Evolutionary conservation across 2,329 filamentous ascomycete species (phyloP).

Genomic region (Botrytis galanthina): DNA sequence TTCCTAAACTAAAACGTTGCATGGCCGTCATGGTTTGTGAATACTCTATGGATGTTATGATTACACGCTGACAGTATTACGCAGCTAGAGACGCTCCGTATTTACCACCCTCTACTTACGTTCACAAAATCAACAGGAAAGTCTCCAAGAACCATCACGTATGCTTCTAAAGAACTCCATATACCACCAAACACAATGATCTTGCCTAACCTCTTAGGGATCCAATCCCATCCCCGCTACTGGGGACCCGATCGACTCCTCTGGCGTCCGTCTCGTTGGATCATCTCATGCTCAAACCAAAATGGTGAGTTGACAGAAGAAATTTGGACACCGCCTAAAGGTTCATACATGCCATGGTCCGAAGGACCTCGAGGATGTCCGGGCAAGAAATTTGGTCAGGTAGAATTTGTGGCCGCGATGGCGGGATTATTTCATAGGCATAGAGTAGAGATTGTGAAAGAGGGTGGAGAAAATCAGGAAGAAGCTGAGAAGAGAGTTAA

Average conservation of each 20-base stretch:
- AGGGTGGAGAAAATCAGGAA: background rate
- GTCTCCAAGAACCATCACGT: background rate
- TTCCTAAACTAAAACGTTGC: background rate
- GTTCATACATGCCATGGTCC: background rate
- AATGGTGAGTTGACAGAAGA: background rate
- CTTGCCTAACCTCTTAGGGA: background rate
- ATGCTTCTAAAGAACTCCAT: background rate
- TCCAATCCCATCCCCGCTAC: background rate
- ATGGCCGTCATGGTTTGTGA: background rate
- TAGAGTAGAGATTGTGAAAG: background rate
- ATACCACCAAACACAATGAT: background rate
- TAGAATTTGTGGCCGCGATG: background rate
- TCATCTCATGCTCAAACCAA: background rate
- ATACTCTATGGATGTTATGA: background rate
- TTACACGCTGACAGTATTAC: background rate
- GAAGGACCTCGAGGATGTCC: background rate
- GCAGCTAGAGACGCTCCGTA: background rate
- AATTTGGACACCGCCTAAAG: background rate
- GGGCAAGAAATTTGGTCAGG: background rate
- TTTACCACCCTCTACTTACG: background rate
- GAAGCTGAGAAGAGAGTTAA: background rate
- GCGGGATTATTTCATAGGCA: background rate
- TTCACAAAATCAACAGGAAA: background rate
- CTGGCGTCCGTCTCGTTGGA: background rate
- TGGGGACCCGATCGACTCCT: background rate